phyloP scores from a whole-genome alignment of 169 alveolate genomes.

The Cryptosporidium xiaoi region DNA sequence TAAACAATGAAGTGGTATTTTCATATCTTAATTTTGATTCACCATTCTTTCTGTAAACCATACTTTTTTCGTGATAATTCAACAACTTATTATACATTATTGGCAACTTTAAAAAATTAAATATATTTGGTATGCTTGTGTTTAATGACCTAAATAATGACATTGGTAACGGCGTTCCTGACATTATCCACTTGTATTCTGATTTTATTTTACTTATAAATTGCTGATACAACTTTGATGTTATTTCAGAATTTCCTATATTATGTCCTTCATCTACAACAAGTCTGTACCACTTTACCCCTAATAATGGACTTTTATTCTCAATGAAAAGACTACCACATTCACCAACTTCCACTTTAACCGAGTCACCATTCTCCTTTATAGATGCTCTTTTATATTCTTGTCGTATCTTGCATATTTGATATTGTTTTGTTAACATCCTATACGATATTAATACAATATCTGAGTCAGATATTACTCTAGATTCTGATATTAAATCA shows the following conservation, averaged over 20 bases:
- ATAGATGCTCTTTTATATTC: constrained; percentile 41
- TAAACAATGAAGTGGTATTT: constrained; percentile 7
- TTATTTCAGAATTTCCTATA: constrained; percentile 44
- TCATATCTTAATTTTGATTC: background rate
- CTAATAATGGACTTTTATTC: constrained; percentile 44
- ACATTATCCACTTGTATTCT: constrained; percentile 66
- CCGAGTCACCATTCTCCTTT: background rate
- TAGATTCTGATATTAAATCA: constrained; percentile 10
- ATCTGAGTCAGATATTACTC: constrained; percentile 4
- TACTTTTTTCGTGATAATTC: constrained; percentile 9
- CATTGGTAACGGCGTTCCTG: constrained; percentile 64
- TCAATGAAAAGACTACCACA: background rate
- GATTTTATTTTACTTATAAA: constrained; percentile 60
- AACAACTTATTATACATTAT: constrained; percentile 19
- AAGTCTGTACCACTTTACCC: constrained; percentile 51
- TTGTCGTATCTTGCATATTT: constrained; percentile 24
- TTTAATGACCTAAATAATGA: constrained; percentile 22
- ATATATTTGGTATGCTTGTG: constrained; percentile 42
- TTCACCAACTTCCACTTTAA: background rate
- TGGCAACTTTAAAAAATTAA: constrained; percentile 36
- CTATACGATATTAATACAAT: constrained; percentile 50
- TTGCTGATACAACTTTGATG: constrained; percentile 58
- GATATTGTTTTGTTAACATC: constrained; percentile 67
- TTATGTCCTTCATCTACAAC: constrained; percentile 67
- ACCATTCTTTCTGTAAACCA: background rate